A percentile compares a stretch with the other conserved stretches of the same genome.
These are phyloP conservation scores for Geotrichum cucujoidarum DNA, from an alignment of 1,139 yeast genomes.

Conservation along the genomic window DNA sequence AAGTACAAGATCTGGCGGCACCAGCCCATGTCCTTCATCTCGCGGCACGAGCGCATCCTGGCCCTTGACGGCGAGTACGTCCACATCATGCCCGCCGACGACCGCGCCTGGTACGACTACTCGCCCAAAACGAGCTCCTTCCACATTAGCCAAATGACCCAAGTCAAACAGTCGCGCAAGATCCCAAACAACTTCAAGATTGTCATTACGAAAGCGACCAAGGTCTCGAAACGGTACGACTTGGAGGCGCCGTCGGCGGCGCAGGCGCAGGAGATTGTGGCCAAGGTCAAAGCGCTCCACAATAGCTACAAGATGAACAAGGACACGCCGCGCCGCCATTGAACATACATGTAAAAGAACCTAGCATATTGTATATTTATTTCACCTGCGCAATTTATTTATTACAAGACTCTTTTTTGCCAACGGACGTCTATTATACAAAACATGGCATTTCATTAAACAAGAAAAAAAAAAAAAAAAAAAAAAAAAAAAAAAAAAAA, in stretches of 20 bases:
- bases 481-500: no score
- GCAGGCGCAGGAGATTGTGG: conserved; percentile 72
- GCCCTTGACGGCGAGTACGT: conserved; percentile 93
- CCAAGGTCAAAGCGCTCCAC: conserved; percentile 41
- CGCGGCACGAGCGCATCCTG: conserved; percentile 74
- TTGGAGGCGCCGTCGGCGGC: conserved; percentile 64
- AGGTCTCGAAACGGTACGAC: conserved; percentile 71
- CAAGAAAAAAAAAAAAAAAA: no score
- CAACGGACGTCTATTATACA: no score
- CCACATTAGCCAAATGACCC: conserved; percentile 72
- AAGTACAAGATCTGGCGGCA: conserved; percentile 82
- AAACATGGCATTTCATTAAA: no score
- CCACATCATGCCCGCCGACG: conserved; percentile 79
- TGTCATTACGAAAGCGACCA: conserved; percentile 60
- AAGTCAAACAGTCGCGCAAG: conserved; percentile 72
- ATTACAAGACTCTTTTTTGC: no score
- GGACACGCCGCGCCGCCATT: conserved; percentile 12
- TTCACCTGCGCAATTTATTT: conserved; percentile 7
- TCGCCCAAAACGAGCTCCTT: conserved; percentile 83
- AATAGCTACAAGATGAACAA: conserved; percentile 15
- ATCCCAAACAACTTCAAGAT: conserved; percentile 78
- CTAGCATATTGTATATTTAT: neutral
- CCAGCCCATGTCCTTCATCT: conserved; percentile 76
- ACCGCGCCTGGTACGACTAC: conserved; percentile 54
- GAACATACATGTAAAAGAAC: neutral